These are phyloP conservation scores for Haplographium delicatum DNA, from an alignment of 495 filamentous ascomycete genomes.

Conservation along the genomic window DNA sequence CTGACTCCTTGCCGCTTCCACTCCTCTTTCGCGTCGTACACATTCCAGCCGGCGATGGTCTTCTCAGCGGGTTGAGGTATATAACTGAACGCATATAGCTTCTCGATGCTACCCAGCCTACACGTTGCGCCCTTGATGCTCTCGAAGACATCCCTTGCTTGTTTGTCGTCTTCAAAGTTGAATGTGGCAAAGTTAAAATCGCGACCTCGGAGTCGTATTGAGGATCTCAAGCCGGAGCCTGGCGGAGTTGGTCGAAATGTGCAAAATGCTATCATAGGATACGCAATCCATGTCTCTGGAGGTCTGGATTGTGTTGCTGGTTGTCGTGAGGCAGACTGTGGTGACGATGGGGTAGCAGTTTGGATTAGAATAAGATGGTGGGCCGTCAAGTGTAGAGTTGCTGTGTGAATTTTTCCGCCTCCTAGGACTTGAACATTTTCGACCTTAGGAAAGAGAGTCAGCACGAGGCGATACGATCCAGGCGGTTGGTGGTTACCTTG, in stretches of 20 bases:
- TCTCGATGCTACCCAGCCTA: conserved; percentile 76
- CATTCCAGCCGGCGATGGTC: conserved; percentile 71
- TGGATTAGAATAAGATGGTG: conserved; percentile 40
- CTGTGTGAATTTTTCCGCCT: conserved; percentile 35
- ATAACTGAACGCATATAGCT: conserved; percentile 87
- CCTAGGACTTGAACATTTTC: conserved; percentile 38
- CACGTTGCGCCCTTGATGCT: conserved; percentile 80
- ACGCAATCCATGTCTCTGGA: conserved; percentile 89
- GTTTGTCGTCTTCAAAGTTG: conserved; percentile 70
- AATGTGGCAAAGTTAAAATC: conserved; percentile 93
- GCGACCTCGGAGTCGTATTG: conserved; percentile 81
- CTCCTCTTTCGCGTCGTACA: conserved; percentile 84
- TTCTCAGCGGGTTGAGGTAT: conserved; percentile 67
- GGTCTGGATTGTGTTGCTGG: conserved; percentile 27
- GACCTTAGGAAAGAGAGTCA: conserved; percentile 28
- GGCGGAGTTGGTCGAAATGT: conserved; percentile 66
- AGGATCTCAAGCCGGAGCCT: conserved; percentile 65
- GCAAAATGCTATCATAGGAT: conserved; percentile 80
- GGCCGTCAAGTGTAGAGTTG: conserved; percentile 39
- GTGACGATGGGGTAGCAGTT: conserved; percentile 19
- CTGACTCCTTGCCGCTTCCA: conserved; percentile 76
- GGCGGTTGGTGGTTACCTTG: conserved; percentile 14
- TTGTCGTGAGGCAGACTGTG: conserved; percentile 2
- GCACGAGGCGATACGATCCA: not conserved
- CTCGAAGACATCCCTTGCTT: conserved; percentile 83